Base-by-base conservation (phyloP, 2,329 filamentous ascomycete species). In the Aspergillus neoniger region DNA sequence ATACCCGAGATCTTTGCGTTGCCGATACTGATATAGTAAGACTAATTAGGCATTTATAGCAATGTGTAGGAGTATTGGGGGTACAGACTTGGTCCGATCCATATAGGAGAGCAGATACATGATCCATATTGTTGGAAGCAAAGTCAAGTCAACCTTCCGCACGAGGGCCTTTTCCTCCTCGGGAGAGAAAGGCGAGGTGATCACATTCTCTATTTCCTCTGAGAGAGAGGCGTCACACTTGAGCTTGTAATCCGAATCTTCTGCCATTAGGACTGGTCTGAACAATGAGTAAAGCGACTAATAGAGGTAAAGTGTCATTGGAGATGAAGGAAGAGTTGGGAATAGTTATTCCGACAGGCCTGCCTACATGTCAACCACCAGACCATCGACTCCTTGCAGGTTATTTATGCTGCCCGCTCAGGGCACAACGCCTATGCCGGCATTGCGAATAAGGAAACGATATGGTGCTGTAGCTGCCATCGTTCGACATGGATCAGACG, bases 51-150 rank as follows among this genome's bases (percentile, higher is more conserved):
- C 2, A 14, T 28, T 23, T 15, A 8, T 39, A 39, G 2, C 7
- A 10, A 39, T 15, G 10, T 21, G 5, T 21, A 23, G 19, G 5
- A 14, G 19, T 1, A 44, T 10, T 9, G 7, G 19, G 19, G 41
- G 17, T 6, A 23, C 28, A n/a, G 9, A 54, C 51, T 54, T 39
- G n/a, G 41, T 44, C 23, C 41, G 41, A 44, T 44, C 67, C 78
- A 82, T 77, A 59, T 82, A 82, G 1, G 76, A 79, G 7, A 82
- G 68, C 19, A 82, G 67, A 58, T 82, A 83, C 78, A 83, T 82
- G 38, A 82, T 63, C 79, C 79, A 82, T 28, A 83, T 80, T 0
- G 74, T 77, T 6, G 81, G 81, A 30, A 83, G 65, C 0, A 83
- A 71, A 36, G 71, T 77, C 9, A 79, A 56, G 63, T 83, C 81